Base-by-base conservation (phyloP, 78 protist genomes). In the Dictyostelium capitatum region DNA sequence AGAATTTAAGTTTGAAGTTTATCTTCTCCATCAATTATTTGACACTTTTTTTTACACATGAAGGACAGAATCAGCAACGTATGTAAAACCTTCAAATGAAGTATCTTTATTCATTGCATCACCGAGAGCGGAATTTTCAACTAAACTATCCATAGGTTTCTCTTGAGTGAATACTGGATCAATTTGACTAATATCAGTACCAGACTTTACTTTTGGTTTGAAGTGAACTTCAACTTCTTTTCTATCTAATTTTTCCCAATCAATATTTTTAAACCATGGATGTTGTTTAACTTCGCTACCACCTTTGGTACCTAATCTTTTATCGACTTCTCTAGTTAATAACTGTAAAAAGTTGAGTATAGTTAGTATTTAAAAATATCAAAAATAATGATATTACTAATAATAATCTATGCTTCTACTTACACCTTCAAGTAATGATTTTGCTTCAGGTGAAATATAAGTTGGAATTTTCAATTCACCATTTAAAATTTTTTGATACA, bases 401-500 rank as follows among this genome's bases (percentile, higher is more conserved):
- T n/a, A n/a, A n/a, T n/a, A n/a, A n/a, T n/a, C n/a, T n/a, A 12
- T 53, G n/a, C n/a, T n/a, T n/a, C n/a, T n/a, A n/a, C 89, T 28
- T 56, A 85, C 92, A 51, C 96, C 91, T 69, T 82, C 96, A 3
- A 94, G 64, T 20, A 81, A 37, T 64, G 87, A 64, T 77, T 87
- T 82, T 37, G 90, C 96, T 30, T 79, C 96, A 32, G 91, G 81
- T 20, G 94, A 72, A 37, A 95, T 83, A 54, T 87, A 81, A 32
- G 83, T 57, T 59, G 97, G 97, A 87, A 95, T 82, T 30, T 89
- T 80, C 19, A 95, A 56, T 59, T 95, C 95, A n/a, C 97, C 97
- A 70, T 81, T 80, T 20, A 95, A 47, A 57, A 95, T 95, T 91
- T 90, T 95, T 80, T 95, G 97, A 74, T 95, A 95, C 97, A 95